Evolutionary conservation across 2,329 filamentous ascomycete genomes (phyloP).

Genomic region (Chrysosporium queenslandicum): DNA sequence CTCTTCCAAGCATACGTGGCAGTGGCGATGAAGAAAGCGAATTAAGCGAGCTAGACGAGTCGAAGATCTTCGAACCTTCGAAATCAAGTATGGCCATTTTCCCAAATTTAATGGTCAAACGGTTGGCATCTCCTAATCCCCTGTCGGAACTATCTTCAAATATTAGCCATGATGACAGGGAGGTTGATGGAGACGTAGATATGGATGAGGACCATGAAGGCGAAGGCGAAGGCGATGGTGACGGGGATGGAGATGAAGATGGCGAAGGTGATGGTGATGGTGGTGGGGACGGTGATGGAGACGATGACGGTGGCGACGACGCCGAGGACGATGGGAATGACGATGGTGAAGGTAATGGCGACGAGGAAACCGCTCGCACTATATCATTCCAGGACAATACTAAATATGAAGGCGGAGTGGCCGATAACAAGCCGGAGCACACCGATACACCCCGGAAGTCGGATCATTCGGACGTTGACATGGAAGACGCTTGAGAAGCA

Average conservation of each 20-base stretch:
- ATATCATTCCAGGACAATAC: slow-evolving; percentile 12
- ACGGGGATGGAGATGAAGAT: neutral
- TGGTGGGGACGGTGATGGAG: neutral
- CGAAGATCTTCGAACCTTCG: slow-evolving; percentile 21
- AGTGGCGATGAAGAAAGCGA: slow-evolving; percentile 61
- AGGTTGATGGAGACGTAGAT: slow-evolving; percentile 2
- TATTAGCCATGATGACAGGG: slow-evolving; percentile 14
- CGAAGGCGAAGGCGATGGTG: neutral
- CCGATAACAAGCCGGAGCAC: neutral
- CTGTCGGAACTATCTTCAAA: slow-evolving; percentile 16
- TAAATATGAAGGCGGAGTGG: slow-evolving; percentile 9
- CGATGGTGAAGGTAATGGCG: slow-evolving; percentile 11
- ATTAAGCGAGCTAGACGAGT: slow-evolving; percentile 53
- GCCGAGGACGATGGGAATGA: neutral
- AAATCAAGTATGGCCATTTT: slow-evolving; percentile 10
- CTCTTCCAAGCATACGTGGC: slow-evolving; percentile 52
- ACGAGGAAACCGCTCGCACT: slow-evolving; percentile 12
- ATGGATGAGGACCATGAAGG: neutral
- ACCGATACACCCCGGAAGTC: neutral
- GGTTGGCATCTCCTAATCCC: slow-evolving; percentile 17
- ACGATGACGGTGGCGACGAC: neutral
- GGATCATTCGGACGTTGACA: slow-evolving; percentile 1
- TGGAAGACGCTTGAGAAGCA: neutral
- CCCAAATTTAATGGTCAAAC: slow-evolving; percentile 12
- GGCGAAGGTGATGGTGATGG: neutral